Base-by-base conservation (phyloP, 768 basidiomycete species). In the Lepiota brunneoincarnata region DNA sequence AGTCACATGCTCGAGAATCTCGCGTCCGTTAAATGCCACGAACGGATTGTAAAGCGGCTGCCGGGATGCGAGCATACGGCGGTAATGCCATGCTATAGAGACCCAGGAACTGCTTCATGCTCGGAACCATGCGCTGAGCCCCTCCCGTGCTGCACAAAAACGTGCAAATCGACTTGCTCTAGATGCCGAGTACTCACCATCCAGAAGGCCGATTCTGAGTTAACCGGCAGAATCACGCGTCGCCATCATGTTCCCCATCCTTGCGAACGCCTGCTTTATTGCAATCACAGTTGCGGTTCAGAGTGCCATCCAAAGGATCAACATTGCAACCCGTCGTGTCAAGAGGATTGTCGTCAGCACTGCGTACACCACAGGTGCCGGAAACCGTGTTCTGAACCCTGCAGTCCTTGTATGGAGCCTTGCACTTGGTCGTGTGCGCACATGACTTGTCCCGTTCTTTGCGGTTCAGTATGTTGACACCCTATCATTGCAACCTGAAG, bases 391-490 rank as follows among this genome's bases (percentile, higher is more conserved):
- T 80, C 75, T 1, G 68, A 60, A 0, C 77, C 79, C 1, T 87
- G 86, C 58, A 73, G 80, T 1, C 83, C 85, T 2, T 89, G 87
- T 63, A 75, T 80, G 59, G 78, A 84, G 59, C 67, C 74, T 3
- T 89, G 87, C 58, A 71, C 70, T 3, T 88, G 87, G 83, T 69
- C 50, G 2, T 89, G 87, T 59, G 58, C 71, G 9, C 87, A 88
- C 59, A 57, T 73, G 24, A 52, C 46, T 1, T 89, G 87, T 54
- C 78, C 79, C 3, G 75, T 89, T 6, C 78, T 84, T 0, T 89
- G 87, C 60, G 85, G 86, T 12, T 85, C 86, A 3, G 86, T 87
- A 54, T 69, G 84, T 72, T 10, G 24, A 40, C 6, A 28, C n/a
- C 48, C 5, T 14, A 31, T 6, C 23, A 24, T 4, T 14, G 4